Evolutionary conservation across 1,284 basidiomycete genomes (phyloP).

Genomic region (Pulveroboletus sp.): DNA sequence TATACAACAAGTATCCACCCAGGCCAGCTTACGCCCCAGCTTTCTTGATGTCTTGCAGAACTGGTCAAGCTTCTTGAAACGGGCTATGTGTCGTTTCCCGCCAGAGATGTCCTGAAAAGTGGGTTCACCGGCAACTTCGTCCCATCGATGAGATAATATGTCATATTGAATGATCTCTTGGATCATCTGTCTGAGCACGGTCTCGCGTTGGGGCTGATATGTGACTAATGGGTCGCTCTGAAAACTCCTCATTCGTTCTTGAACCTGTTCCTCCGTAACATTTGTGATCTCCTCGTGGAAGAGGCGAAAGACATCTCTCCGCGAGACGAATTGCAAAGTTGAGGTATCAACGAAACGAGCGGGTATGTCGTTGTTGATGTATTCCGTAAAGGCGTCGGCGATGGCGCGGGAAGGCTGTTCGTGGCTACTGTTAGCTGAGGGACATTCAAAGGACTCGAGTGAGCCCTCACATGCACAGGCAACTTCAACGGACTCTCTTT

Average conservation of each 20-base stretch:
- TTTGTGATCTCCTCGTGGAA: not conserved
- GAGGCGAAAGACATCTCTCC: slow-evolving; percentile 1
- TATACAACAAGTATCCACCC: slow-evolving; percentile 24
- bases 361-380: slow-evolving; percentile 16
- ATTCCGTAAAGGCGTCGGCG: not conserved
- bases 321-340: slow-evolving; percentile 9
- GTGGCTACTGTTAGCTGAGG: not conserved
- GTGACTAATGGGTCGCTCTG: not conserved
- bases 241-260: not conserved
- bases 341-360: slow-evolving; percentile 14
- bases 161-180: slow-evolving; percentile 14
- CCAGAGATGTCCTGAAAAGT: slow-evolving; percentile 4
- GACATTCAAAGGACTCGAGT: too few relatives aligned
- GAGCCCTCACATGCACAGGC: too few relatives aligned
- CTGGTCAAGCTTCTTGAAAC: slow-evolving; percentile 9
- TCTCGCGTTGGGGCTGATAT: not conserved
- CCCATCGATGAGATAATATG: slow-evolving; percentile 18
- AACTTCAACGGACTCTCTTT: too few relatives aligned
- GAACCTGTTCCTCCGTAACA: not conserved
- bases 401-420: not conserved
- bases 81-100: not conserved
- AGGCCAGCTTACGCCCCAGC: slow-evolving; percentile 14
- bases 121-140: slow-evolving; percentile 4
- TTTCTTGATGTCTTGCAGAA: slow-evolving; percentile 17
- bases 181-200: slow-evolving; percentile 8